Evolutionary conservation across 2,329 filamentous ascomycete species (phyloP), one percentile per base, ranked within the genome.

Genomic region (Scorias spongiosa): DNA sequence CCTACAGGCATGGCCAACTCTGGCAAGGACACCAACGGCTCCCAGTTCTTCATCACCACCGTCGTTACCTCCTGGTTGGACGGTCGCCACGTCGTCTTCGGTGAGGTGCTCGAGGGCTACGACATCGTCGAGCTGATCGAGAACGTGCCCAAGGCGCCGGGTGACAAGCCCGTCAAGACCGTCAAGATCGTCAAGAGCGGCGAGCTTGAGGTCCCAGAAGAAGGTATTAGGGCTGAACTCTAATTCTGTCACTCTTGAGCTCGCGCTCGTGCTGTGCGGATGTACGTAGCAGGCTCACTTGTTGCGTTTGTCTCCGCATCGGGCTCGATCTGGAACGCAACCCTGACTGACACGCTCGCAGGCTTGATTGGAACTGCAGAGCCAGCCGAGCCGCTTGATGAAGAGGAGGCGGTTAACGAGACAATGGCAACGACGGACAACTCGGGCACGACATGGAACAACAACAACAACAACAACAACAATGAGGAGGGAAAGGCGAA

Each of bases 141-240:
- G 72, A 76, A 80, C 56, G 71, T 72, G 53, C 64, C 75, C 59
- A 89, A 82, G 62, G 65, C 62, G 50, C 55, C 69, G 39, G 74
- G 75, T 54, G 82, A 88, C 69, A 82, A 78, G 67, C 85, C 85
- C 26, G 61, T 63, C 49, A 66, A 79, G 67, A 61, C 71, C 15
- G 71, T 91, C 66, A 88, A 79, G 72, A 86, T 93, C 59, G 74
- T 64, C 63, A 84, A 87, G 75, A 85, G 81, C 67, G 85, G 85
- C 65, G 84, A 89, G 73, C 70, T 91, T 56, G 75, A 80, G 64
- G 80, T 88, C 53, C 81, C 84, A 63, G 71, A 78, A 72, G 85
- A 91, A 91, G 85, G 85, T 91, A 89, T 86, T 72, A 82, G 87
- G 69, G 76, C 80, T 69, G 84, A 91, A 70, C 82, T 91, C 67